These are phyloP conservation scores for Hirsutella rhossiliensis DNA, from an alignment of 2,329 filamentous ascomycete species.

Conservation along the genomic window DNA sequence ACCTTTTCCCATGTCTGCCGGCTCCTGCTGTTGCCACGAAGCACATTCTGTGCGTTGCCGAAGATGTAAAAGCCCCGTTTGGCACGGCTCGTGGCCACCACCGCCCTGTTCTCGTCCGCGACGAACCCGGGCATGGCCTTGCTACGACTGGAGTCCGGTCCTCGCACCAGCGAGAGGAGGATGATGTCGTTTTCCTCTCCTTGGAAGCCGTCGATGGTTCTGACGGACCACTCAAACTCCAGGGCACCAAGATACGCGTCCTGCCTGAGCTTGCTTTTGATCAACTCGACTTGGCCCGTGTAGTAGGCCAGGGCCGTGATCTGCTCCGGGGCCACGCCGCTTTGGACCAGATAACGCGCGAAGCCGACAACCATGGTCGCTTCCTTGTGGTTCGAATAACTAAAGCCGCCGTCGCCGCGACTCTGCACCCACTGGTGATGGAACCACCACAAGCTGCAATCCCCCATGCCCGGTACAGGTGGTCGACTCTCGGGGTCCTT, in stretches of 20 bases:
- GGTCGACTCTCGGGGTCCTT: constrained; percentile 17
- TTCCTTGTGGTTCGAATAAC: constrained; percentile 53
- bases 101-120: constrained; percentile 43
- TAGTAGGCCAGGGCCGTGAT: constrained; percentile 85
- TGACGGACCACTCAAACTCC: constrained; percentile 42
- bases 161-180: constrained; percentile 69
- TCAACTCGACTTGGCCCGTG: constrained; percentile 62
- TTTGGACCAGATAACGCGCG: constrained; percentile 58
- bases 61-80: constrained; percentile 75
- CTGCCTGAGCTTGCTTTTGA: constrained; percentile 36
- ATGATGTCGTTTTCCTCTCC: constrained; percentile 84
- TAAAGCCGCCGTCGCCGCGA: constrained; percentile 50
- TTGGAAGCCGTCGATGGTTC: constrained; percentile 81
- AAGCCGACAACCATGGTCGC: constrained; percentile 66
- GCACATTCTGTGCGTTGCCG: constrained; percentile 51
- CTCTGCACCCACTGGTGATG: constrained; percentile 48
- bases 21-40: constrained; percentile 31
- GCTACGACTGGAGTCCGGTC: constrained; percentile 27
- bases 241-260: constrained; percentile 13
- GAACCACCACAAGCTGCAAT: constrained; percentile 28
- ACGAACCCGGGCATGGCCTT: constrained; percentile 56
- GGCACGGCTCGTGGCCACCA: constrained; percentile 55
- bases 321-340: constrained; percentile 43
- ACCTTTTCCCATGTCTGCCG: constrained; percentile 28
- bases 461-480: constrained; percentile 33